Conservation (phyloP, 345 rosid genomes). For the Gossypium turneri region DNA sequence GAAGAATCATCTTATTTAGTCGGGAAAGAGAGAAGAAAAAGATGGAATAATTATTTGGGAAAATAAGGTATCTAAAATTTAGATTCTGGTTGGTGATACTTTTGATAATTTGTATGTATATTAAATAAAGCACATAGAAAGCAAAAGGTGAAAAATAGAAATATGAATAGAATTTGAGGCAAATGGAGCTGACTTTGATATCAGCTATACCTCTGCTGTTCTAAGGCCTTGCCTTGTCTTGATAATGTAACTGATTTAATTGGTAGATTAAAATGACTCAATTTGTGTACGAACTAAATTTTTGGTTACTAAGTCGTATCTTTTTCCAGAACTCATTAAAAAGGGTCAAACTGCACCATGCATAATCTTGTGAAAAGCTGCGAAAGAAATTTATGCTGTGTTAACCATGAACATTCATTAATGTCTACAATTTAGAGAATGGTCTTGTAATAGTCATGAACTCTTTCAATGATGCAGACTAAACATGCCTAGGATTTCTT, state of each 20-base stretch:
- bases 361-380: background rate
- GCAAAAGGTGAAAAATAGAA: background rate
- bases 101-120: background rate
- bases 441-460: background rate
- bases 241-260: conserved; percentile 8
- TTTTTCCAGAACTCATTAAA: background rate
- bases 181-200: background rate
- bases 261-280: background rate
- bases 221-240: background rate
- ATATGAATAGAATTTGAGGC: background rate
- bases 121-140: background rate
- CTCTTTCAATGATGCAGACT: background rate
- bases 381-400: background rate
- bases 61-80: background rate
- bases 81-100: background rate
- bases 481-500: background rate
- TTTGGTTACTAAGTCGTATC: background rate
- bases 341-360: background rate
- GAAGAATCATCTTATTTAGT: background rate
- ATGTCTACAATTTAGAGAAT: background rate
- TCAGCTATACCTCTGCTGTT: background rate
- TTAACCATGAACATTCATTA: background rate
- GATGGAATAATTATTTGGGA: background rate
- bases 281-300: background rate
- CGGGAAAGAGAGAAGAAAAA: background rate